These are phyloP conservation scores for Phyllosticta capitalensis DNA, from an alignment of 2,329 filamentous ascomycete species.

Conservation along the genomic window DNA sequence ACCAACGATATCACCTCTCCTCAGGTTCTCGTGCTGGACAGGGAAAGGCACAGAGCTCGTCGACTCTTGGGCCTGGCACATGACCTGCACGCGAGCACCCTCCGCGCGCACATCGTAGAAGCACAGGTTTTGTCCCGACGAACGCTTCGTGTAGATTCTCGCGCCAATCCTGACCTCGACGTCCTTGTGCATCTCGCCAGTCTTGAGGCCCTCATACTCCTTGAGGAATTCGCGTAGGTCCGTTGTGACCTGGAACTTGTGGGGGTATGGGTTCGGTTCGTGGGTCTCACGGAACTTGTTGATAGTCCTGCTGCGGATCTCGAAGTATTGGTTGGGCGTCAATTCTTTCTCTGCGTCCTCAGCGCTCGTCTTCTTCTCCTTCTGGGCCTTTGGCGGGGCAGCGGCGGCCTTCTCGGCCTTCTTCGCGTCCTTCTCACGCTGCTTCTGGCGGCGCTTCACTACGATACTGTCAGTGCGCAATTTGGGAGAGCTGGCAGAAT, in stretches of 20 bases:
- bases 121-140: slow-evolving; percentile 71
- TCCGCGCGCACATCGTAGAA: slow-evolving; percentile 82
- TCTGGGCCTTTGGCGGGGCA: slow-evolving; percentile 49
- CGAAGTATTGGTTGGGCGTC: slow-evolving; percentile 84
- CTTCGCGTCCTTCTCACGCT: slow-evolving; percentile 74
- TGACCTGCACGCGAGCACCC: slow-evolving; percentile 74
- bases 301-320: slow-evolving; percentile 80
- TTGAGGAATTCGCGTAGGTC: slow-evolving; percentile 71
- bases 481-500: background rate
- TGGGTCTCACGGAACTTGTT: slow-evolving; percentile 65
- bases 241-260: slow-evolving; percentile 84
- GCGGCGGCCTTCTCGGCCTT: slow-evolving; percentile 78
- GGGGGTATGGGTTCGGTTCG: slow-evolving; percentile 66
- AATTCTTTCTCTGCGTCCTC: slow-evolving; percentile 62
- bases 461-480: slow-evolving; percentile 35
- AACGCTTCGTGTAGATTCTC: slow-evolving; percentile 70
- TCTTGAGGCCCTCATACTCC: slow-evolving; percentile 73
- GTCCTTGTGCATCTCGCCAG: slow-evolving; percentile 72
- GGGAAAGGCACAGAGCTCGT: slow-evolving; percentile 63
- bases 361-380: slow-evolving; percentile 50
- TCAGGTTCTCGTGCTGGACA: slow-evolving; percentile 79
- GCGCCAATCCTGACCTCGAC: slow-evolving; percentile 69
- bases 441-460: slow-evolving; percentile 94
- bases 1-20: slow-evolving; percentile 88
- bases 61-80: slow-evolving; percentile 78